Evolutionary conservation across 495 filamentous ascomycete genomes (phyloP).

Genomic region (Cladorrhinum samala): DNA sequence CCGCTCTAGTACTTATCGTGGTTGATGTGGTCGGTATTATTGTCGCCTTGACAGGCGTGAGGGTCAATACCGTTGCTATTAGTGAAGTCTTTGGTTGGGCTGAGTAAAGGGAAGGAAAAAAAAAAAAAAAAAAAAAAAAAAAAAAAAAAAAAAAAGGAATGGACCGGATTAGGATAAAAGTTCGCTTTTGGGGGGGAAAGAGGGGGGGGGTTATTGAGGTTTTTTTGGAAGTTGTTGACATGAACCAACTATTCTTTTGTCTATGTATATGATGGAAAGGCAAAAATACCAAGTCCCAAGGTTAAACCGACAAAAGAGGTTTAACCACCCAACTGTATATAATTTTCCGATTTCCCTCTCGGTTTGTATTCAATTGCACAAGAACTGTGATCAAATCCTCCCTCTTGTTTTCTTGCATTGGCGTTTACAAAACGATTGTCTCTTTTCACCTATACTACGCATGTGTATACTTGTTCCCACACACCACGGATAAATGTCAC

Average conservation of each 20-base stretch:
- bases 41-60: constrained; percentile 62
- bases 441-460: too few relatives aligned
- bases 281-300: too few relatives aligned
- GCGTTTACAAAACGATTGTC: too few relatives aligned
- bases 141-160: not conserved
- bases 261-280: too few relatives aligned
- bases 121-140: not conserved
- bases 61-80: constrained; percentile 69
- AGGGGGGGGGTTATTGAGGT: not conserved
- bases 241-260: too few relatives aligned
- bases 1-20: constrained; percentile 61
- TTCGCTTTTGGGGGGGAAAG: not conserved
- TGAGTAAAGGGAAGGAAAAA: constrained; percentile 22
- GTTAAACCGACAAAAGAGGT: too few relatives aligned
- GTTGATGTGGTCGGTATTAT: constrained; percentile 69
- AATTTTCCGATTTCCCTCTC: too few relatives aligned
- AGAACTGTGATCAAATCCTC: not conserved
- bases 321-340: too few relatives aligned
- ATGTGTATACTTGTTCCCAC: not conserved
- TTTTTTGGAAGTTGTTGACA: not conserved
- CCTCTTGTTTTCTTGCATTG: not conserved
- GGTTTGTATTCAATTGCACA: too few relatives aligned
- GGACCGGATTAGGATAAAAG: not conserved
- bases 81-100: constrained; percentile 84
- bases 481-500: not conserved